Conservation (phyloP, 371 early-diverging fungal species). For the Encephalitozoon intestinalis region DNA sequence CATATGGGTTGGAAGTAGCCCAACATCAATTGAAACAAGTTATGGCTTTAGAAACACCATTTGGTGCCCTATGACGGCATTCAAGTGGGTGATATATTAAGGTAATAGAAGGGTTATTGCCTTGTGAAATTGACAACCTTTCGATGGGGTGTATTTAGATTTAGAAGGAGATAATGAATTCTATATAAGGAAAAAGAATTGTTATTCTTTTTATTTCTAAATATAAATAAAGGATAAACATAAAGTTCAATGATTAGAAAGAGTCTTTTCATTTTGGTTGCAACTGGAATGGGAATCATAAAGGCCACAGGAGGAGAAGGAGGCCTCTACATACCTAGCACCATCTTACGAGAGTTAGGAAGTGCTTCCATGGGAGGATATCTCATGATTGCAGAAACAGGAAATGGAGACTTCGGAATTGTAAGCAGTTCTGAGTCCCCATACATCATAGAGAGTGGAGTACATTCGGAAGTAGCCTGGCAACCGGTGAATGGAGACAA, state of each 20-base stretch:
- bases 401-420: not conserved
- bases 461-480: not conserved
- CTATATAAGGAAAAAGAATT: constrained; percentile 3
- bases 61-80: not conserved
- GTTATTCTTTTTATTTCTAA: not conserved
- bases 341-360: not conserved
- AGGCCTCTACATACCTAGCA: not conserved
- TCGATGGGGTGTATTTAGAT: not conserved
- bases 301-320: not conserved
- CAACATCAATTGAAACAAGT: not conserved
- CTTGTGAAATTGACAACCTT: not conserved
- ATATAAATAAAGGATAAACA: not conserved
- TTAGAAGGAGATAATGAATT: not conserved
- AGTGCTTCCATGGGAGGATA: not conserved
- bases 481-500: too few species aligned
- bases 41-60: too few species aligned
- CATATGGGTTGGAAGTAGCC: not conserved
- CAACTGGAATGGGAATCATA: not conserved
- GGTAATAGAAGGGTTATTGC: not conserved
- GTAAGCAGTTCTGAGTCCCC: not conserved
- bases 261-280: not conserved
- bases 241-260: not conserved
- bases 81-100: not conserved
- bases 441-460: not conserved
- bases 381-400: not conserved